Evolutionary conservation across 345 rosid genomes (phyloP).

Genomic region (Eucalyptus coolabah): DNA sequence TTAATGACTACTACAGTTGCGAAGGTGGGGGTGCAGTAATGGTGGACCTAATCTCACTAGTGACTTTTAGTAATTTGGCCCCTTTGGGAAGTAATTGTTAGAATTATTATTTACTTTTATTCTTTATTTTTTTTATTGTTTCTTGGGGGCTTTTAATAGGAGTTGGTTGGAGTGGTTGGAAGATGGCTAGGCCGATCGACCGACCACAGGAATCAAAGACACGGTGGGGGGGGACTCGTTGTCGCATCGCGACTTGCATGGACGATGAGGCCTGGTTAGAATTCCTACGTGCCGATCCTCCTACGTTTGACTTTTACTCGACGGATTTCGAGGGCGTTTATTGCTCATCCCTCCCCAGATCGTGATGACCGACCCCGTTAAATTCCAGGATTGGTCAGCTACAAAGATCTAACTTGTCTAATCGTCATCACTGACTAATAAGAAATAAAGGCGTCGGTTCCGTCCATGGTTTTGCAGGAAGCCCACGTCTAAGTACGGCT

Average conservation of each 20-base stretch:
- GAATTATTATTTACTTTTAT: background rate
- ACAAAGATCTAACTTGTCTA: background rate
- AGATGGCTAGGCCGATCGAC: background rate
- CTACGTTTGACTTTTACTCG: background rate
- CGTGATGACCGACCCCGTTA: background rate
- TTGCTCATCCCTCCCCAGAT: background rate
- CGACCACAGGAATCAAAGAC: background rate
- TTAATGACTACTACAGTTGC: background rate
- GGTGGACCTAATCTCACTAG: background rate
- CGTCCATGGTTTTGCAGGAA: background rate
- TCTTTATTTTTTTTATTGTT: fast-evolving
- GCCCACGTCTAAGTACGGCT: background rate
- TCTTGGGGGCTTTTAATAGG: background rate
- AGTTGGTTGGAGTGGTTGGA: background rate
- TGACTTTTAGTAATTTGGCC: background rate
- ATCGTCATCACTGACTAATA: no score
- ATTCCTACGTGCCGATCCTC: background rate
- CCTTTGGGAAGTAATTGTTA: background rate
- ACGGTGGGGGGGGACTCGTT: background rate
- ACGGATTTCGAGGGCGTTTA: background rate
- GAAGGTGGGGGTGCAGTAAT: background rate
- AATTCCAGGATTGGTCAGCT: background rate
- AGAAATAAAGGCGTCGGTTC: background rate
- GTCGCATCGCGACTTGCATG: background rate
- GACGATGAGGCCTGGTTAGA: background rate